Evolutionary conservation across 2,329 filamentous ascomycete genomes (phyloP), one percentile per base, ranked within the genome.

Genomic region (Orbilia ellipsospora): DNA sequence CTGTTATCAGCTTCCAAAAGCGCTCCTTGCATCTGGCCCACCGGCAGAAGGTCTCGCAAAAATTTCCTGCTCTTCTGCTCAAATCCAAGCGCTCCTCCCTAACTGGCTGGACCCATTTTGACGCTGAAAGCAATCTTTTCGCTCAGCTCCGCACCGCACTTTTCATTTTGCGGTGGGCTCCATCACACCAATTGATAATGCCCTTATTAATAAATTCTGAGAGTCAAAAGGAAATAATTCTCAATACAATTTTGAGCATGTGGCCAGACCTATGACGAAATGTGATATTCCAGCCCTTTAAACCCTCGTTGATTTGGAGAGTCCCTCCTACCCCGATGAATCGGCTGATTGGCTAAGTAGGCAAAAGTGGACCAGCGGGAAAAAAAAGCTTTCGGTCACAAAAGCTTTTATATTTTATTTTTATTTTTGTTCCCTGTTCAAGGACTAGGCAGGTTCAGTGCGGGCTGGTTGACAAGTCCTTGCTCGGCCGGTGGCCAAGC

Each of bases 11-110:
- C 72, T 64, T 23, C 64, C 54, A 42, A 60, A 69, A 69, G 50
- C 56, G 63, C 63, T 59, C 23, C 4, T 23, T 50, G 15, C n/a
- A 18, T 31, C 42, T 69, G 36, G 31, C 31, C 31, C 31, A 36
- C 31, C 31, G 31, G 10, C 31, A 36, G 31, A 56, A 69, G 28
- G 48, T 18, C 59, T 36, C 54, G 45, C 57, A 59, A 75, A 68
- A 61, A 45, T 65, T 69, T 69, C 61, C 42, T 4, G 28, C 28
- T 28, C 4, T 4, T n/a, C 28, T 10, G 7, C 28, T 28, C 7
- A 44, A 23, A 40, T 50, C 36, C 52, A 67, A 55, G 70, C 70
- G 64, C 72, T 75, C 72, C 64, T 75, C 72, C 72, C 23, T 15
- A 23, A 18, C 59, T 56, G 20, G 48, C 54, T 63, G 52, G 50